Evolutionary conservation across 257 asterid species (phyloP).

Genomic region (Solanum dulcamara): DNA sequence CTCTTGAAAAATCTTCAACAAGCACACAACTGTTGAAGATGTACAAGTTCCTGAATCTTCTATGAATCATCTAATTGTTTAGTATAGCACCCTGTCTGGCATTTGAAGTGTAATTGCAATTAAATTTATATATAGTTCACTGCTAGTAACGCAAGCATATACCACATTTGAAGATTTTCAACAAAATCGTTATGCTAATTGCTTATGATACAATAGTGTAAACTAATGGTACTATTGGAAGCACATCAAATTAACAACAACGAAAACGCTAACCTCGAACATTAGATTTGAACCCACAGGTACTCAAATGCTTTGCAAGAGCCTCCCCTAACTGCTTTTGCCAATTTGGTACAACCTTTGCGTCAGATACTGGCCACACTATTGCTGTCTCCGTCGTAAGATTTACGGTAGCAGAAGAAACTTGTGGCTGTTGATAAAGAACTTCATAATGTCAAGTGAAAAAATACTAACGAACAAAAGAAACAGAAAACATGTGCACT

Average conservation of each 20-base stretch:
- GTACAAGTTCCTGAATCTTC: neutral
- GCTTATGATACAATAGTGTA: neutral
- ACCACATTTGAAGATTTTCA: neutral
- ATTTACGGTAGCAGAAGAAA: conserved; percentile 86
- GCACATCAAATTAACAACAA: neutral
- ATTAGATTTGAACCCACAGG: conserved; percentile 72
- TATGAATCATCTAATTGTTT: neutral
- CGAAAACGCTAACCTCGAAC: conserved; percentile 48
- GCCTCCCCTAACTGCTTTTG: conserved; percentile 72
- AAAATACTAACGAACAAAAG: neutral
- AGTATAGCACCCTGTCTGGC: neutral
- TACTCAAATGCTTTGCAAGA: conserved; percentile 90
- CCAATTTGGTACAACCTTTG: conserved; percentile 74
- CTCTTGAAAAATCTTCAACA: neutral
- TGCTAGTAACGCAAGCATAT: neutral
- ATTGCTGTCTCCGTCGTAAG: conserved; percentile 89
- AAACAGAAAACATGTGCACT: neutral
- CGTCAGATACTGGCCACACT: conserved; percentile 87
- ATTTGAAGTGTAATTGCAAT: neutral
- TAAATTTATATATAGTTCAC: neutral
- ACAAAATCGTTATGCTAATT: neutral
- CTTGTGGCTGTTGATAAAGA: conserved; percentile 61
- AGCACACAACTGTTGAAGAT: neutral
- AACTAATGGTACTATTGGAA: neutral
- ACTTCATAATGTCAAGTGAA: neutral